Evolutionary conservation across 768 basidiomycete species (phyloP).

Genomic region (Mycena leptocephala): DNA sequence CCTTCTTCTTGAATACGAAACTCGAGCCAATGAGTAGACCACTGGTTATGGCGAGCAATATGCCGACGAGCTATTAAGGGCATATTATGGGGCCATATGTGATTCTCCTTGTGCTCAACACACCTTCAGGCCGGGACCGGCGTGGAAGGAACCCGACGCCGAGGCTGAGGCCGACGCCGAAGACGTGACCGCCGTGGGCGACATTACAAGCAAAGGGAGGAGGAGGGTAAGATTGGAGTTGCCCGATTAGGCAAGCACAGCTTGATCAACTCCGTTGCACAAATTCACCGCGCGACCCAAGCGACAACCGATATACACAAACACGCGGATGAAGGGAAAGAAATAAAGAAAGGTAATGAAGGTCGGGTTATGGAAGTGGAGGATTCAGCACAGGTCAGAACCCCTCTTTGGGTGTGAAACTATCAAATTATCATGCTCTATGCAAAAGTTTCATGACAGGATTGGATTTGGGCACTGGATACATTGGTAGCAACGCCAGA

Average conservation of each 20-base stretch:
- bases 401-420: not conserved
- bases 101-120: not conserved
- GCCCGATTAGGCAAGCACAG: conserved; percentile 17
- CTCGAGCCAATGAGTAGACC: conserved; percentile 93
- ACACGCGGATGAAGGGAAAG: not conserved
- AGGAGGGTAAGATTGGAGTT: conserved; percentile 21
- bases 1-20: conserved; percentile 99
- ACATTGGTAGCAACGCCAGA: not conserved
- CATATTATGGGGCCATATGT: not conserved
- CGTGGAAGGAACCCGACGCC: not conserved
- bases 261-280: not conserved
- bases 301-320: not conserved
- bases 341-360: not conserved
- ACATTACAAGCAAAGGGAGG: conserved; percentile 1
- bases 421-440: not conserved
- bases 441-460: no score
- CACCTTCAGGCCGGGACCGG: conserved; percentile 22
- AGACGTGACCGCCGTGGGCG: not conserved
- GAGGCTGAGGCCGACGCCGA: not conserved
- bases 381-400: not conserved
- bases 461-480: not conserved
- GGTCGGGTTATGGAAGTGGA: not conserved
- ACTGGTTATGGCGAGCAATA: conserved; percentile 82
- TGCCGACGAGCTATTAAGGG: conserved; percentile 74
- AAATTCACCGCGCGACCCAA: not conserved